Base-by-base conservation (phyloP, 495 filamentous ascomycete genomes). In the Annulohypoxylon bovei region DNA sequence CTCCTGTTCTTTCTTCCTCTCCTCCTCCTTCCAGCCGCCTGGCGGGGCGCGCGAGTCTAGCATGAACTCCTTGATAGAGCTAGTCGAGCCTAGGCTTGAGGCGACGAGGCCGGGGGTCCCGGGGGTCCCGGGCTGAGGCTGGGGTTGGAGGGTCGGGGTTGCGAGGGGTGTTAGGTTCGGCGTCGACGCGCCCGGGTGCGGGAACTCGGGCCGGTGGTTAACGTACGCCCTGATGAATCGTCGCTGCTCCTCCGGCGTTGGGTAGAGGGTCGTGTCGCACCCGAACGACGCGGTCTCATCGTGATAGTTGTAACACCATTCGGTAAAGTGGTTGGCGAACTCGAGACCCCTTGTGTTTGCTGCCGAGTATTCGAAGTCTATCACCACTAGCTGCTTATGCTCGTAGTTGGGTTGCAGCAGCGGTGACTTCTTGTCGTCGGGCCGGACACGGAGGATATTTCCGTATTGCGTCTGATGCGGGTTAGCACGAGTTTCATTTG, bases 291-390 rank as follows among this genome's bases (percentile, higher is more conserved):
- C 77, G 18, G 80, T 77, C 1, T 86, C 75, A 74, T 94, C 88
- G 73, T 97, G 94, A 76, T 99, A 99, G 77, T 99, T 92, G 82
- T 98, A 96, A 76, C 93, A 97, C 95, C 95, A 99, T 79, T 99
- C 95, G 72, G 93, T 89, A 80, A 98, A 99, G 78, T 99, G 95
- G 78, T 99, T 99, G 54, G 94, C 95, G 77, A 99, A 97, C 79
- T 99, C 95, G 28, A 92, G 85, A 1, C 93, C 96, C 4, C 89
- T 89, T 0, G 89, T 82, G 75, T 98, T 99, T 53, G 95, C 94
- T 9, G 90, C 93, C 1, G 96, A 93, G 76, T 99, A 99, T 77
- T 99, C 95, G 72, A 99, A 99, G 79, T 99, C 95, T 73, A 99
- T 99, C 58, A 99, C 95, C 2, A 97, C 84, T 4, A 99, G 87